These are phyloP conservation scores for Bidens hawaiensis DNA, from an alignment of 140 eudicot species.

Conservation along the genomic window DNA sequence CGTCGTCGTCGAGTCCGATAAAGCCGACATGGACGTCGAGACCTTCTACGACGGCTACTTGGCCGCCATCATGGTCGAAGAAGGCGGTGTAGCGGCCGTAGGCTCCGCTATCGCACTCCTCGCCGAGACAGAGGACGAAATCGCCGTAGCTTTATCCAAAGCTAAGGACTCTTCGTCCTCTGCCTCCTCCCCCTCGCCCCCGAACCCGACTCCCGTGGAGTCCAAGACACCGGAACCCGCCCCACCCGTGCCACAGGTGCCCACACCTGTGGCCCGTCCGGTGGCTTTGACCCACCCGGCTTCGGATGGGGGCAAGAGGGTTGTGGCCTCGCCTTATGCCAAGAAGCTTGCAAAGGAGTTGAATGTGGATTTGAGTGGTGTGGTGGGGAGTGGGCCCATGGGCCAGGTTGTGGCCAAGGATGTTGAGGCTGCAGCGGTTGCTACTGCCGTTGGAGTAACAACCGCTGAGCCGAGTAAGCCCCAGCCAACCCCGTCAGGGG, in stretches of 20 bases:
- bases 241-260: too few species aligned
- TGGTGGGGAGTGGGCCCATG: conserved; percentile 85
- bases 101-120: conserved; percentile 88
- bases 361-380: conserved; percentile 73
- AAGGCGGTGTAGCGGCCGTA: conserved; percentile 85
- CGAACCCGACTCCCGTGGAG: too few species aligned
- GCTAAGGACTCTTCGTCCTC: conserved; percentile 35
- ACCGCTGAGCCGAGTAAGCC: conserved; percentile 19
- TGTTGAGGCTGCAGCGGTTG: conserved; percentile 77
- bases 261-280: too few species aligned
- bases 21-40: conserved; percentile 99
- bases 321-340: conserved; percentile 97
- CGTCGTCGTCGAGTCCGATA: conserved; percentile 94
- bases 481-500: background rate
- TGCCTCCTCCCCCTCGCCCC: too few species aligned
- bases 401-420: conserved; percentile 97
- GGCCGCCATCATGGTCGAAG: conserved; percentile 91
- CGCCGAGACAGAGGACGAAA: conserved; percentile 87
- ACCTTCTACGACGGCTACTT: conserved; percentile 91
- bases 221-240: conserved; percentile 3
- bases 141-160: conserved; percentile 48
- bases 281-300: conserved; percentile 69
- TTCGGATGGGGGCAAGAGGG: conserved; percentile 88
- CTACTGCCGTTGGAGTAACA: conserved; percentile 29
- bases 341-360: conserved; percentile 90